Base-by-base conservation (phyloP, 2,329 filamentous ascomycete genomes). In the Nemania diffusa region DNA sequence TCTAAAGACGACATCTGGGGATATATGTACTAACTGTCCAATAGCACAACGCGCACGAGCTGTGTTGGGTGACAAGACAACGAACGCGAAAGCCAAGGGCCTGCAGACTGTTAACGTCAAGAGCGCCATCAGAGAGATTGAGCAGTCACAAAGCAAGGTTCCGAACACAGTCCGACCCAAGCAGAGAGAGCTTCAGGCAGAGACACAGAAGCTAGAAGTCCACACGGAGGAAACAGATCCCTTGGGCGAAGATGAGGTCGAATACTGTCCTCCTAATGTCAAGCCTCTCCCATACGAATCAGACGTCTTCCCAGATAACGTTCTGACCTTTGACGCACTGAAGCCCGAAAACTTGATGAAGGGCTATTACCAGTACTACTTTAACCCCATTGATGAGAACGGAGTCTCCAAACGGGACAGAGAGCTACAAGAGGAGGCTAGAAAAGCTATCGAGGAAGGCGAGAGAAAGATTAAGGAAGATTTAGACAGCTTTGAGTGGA, bases 1-100 rank as follows among this genome's bases (percentile, higher is more conserved):
- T 13, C 27, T 4, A 7, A 9, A n/a, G 27, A 57, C 37, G 15
- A 15, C 11, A 22, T 29, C 13, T 37, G 13, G 5, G 42, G 11
- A 27, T 27, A 42, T 8, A 27, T 27, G 11, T 40, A 20, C 67
- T 71, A 65, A 71, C 32, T 22, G 13, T 50, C 26, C 40, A 48
- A 20, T 63, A 90, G 89, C 85, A 63, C 86, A 90, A 57, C 88
- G 89, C 66, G 90, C 84, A 67, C 90, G 95, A 75, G 94, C 94
- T 42, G 92, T 93, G 13, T 83, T 99, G 55, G 95, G 95, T 37
- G 91, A 93, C 84, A 99, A 99, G 81, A 98, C 95, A 1, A 98
- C 96, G 59, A 99, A 99, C 79, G 93, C 92, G 61, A 98, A 97
- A 83, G 87, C 90, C 67, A 88, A 84, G 76, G 85, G 84, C 57